These are phyloP conservation scores for Thymus quinquecostatus DNA, from an alignment of 257 asterid genomes.

Conservation along the genomic window DNA sequence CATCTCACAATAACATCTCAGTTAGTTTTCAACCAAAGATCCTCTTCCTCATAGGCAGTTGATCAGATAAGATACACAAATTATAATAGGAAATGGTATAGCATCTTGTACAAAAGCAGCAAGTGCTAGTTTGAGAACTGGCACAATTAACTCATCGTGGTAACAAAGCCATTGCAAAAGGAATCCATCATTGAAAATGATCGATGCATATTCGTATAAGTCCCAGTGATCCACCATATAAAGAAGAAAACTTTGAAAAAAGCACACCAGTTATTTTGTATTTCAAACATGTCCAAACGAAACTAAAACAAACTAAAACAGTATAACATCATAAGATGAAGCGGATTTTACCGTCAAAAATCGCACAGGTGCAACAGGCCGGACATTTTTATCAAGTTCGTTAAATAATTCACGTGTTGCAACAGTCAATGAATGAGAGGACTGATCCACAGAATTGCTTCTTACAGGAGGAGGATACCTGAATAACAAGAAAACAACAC, in stretches of 20 bases:
- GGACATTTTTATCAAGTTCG: constrained; percentile 86
- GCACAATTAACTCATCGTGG: not conserved
- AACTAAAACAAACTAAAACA: constrained; percentile 8
- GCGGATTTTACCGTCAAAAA: constrained; percentile 74
- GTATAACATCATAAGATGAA: constrained; percentile 25
- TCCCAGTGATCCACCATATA: not conserved
- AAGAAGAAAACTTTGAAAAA: constrained; percentile 21
- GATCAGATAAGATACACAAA: not conserved
- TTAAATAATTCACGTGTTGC: constrained; percentile 88
- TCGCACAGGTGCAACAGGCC: constrained; percentile 94
- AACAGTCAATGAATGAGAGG: constrained; percentile 83
- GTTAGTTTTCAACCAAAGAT: constrained; percentile 7
- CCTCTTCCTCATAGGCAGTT: constrained; percentile 10
- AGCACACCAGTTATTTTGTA: constrained; percentile 15
- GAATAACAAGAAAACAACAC: constrained; percentile 27
- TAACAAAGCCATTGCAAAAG: constrained; percentile 2
- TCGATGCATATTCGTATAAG: not conserved
- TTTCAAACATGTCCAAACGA: constrained; percentile 22
- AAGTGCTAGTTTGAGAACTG: not conserved
- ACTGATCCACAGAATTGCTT: constrained; percentile 69
- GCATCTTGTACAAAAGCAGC: not conserved
- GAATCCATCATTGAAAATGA: constrained; percentile 1
- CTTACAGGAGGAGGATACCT: constrained; percentile 79
- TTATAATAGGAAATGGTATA: not conserved
- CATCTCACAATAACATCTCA: constrained; percentile 1